A percentile compares a stretch with the other conserved stretches of the same genome.
Conservation (phyloP, 192 early-diverging fungal genomes). For the Mortierella hygrophila region DNA sequence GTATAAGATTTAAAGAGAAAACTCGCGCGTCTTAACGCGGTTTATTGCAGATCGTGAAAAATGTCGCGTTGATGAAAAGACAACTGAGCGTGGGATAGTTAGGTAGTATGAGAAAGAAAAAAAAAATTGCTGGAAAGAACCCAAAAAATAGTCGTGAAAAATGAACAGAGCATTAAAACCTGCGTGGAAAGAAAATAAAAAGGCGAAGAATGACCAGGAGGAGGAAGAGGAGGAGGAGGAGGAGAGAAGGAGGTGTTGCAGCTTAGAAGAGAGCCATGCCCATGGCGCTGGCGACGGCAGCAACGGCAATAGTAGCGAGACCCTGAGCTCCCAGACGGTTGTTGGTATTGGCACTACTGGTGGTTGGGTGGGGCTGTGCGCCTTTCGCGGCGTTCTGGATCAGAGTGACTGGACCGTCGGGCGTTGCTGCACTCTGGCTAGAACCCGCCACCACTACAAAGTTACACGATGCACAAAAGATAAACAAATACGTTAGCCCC, state of each 20-base stretch:
- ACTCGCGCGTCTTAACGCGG: not conserved
- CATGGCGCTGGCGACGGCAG: not conserved
- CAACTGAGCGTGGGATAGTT: not conserved
- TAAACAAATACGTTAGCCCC: not conserved
- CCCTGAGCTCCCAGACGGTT: not conserved
- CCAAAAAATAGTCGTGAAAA: not conserved
- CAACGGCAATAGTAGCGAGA: not conserved
- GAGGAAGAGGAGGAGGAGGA: not conserved
- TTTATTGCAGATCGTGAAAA: not conserved
- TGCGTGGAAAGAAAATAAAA: not conserved
- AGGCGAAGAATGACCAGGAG: not conserved
- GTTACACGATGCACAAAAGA: not conserved
- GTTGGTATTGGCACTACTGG: not conserved
- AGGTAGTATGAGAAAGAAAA: too few species aligned
- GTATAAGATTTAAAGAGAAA: not conserved
- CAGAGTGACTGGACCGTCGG: constrained; percentile 28
- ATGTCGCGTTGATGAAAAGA: not conserved
- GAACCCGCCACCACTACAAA: not conserved
- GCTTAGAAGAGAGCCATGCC: not conserved
- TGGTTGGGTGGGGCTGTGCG: constrained; percentile 6
- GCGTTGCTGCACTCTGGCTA: constrained; percentile 8
- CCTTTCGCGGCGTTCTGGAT: constrained; percentile 29
- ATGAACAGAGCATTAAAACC: not conserved
- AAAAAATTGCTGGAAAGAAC: not conserved
- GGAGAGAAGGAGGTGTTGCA: not conserved